A percentile compares a stretch with the other conserved stretches of the same genome.
Conservation (phyloP, 371 early-diverging fungal genomes). For the Nosema muscidifuracis region DNA sequence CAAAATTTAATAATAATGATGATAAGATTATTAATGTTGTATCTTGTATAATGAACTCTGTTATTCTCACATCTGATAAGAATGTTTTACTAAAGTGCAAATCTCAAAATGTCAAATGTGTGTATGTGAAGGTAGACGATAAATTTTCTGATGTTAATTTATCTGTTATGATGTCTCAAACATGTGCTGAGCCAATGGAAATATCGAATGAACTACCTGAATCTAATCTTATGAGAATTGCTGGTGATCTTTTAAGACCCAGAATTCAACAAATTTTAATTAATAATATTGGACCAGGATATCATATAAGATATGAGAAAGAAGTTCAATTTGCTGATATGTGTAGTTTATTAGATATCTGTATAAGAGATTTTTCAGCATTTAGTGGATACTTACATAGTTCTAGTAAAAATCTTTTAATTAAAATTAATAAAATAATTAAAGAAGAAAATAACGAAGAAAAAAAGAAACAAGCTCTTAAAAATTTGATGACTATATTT, state of each 20-base stretch:
- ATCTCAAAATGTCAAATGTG: conserved; percentile 28
- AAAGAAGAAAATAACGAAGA: not conserved
- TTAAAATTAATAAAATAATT: not conserved
- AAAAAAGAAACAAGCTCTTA: not conserved
- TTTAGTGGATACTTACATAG: not conserved
- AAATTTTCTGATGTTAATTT: conserved; percentile 21
- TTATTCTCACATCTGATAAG: conserved; percentile 44
- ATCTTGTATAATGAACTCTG: conserved; percentile 30
- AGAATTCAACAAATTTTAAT: not conserved
- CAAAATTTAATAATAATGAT: conserved; percentile 35
- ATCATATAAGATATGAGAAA: not conserved
- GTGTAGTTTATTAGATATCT: not conserved
- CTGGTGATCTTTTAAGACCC: not conserved
- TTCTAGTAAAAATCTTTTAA: not conserved
- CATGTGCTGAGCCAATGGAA: conserved; percentile 30
- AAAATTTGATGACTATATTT: not conserved
- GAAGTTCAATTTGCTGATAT: not conserved
- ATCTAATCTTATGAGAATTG: not conserved
- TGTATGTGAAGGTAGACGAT: conserved; percentile 14
- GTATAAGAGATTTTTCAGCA: not conserved
- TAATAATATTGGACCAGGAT: not conserved
- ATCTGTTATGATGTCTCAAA: conserved; percentile 9
- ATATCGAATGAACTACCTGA: not conserved
- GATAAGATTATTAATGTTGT: conserved; percentile 45
- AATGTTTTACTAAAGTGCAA: conserved; percentile 35